phyloP scores from a whole-genome alignment of 2,329 filamentous ascomycete species.

The Nothophoma quercina region DNA sequence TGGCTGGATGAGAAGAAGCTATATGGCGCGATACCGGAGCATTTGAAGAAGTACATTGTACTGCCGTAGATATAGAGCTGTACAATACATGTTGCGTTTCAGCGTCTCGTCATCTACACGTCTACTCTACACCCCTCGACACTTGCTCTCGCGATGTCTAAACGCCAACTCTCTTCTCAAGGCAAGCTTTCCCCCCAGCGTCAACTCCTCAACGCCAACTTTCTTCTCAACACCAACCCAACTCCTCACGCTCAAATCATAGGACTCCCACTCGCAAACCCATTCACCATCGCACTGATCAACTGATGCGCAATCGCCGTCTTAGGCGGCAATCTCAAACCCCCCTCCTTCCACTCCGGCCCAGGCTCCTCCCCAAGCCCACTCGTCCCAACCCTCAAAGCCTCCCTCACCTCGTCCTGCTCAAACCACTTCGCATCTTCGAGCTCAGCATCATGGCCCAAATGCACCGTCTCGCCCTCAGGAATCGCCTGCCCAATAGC shows the following conservation, averaged over 20 bases:
- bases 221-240: background rate
- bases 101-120: background rate
- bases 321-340: constrained; percentile 78
- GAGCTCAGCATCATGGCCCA: constrained; percentile 90
- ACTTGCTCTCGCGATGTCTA: background rate
- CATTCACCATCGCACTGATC: constrained; percentile 78
- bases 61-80: constrained; percentile 64
- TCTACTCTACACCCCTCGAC: constrained; percentile 9
- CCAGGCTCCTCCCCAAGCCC: constrained; percentile 70
- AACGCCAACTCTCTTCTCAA: background rate
- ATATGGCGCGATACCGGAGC: constrained; percentile 79
- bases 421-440: constrained; percentile 89
- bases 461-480: constrained; percentile 77
- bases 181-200: no score
- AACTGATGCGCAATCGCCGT: constrained; percentile 94
- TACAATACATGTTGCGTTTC: background rate
- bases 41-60: constrained; percentile 92
- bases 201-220: background rate
- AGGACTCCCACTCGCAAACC: constrained; percentile 66
- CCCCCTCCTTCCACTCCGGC: constrained; percentile 76
- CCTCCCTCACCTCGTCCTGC: constrained; percentile 80
- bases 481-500: constrained; percentile 87
- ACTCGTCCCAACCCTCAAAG: constrained; percentile 72
- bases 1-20: constrained; percentile 91
- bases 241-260: constrained; percentile 50